Percentiles rank a stretch among this genome's conserved stretches.
These are phyloP conservation scores for Ascoidea asiatica DNA, from an alignment of 805 yeast species.

Conservation along the genomic window DNA sequence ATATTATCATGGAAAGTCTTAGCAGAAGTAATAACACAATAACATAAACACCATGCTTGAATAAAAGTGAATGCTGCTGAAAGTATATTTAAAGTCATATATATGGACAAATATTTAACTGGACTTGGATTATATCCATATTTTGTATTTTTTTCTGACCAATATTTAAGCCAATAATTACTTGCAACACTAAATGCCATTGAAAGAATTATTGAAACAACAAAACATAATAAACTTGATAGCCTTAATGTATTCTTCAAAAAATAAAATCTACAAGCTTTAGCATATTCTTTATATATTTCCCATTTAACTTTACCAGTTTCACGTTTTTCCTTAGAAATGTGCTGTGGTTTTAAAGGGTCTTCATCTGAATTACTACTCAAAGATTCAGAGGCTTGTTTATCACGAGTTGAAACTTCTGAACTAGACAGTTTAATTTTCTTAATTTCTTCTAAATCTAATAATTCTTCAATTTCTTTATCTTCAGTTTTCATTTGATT, in stretches of 20 bases:
- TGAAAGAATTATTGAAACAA: slow-evolving; percentile 40
- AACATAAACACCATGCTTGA: slow-evolving; percentile 56
- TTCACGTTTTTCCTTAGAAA: slow-evolving; percentile 63
- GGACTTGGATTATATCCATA: slow-evolving; percentile 62
- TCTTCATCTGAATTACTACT: slow-evolving; percentile 18
- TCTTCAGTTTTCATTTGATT: slow-evolving; percentile 17
- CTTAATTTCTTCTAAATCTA: slow-evolving; percentile 8
- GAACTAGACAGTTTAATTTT: background rate
- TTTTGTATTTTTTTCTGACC: slow-evolving; percentile 83
- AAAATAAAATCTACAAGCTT: slow-evolving; percentile 60
- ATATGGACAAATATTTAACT: slow-evolving; percentile 59
- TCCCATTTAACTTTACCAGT: slow-evolving; percentile 90
- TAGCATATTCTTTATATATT: slow-evolving; percentile 72
- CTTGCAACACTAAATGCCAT: slow-evolving; percentile 52
- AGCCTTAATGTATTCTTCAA: too few species aligned
- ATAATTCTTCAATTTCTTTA: background rate
- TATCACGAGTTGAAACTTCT: background rate
- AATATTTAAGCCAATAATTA: slow-evolving; percentile 89
- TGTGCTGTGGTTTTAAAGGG: slow-evolving; percentile 21
- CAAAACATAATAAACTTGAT: slow-evolving; percentile 28
- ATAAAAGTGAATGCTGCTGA: slow-evolving; percentile 46
- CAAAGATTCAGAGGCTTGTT: background rate
- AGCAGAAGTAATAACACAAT: slow-evolving; percentile 77
- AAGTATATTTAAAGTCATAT: slow-evolving; percentile 59
- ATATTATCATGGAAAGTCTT: slow-evolving; percentile 58